Conservation (phyloP, 2,329 filamentous ascomycete genomes). For the Elsinoe perseae region DNA sequence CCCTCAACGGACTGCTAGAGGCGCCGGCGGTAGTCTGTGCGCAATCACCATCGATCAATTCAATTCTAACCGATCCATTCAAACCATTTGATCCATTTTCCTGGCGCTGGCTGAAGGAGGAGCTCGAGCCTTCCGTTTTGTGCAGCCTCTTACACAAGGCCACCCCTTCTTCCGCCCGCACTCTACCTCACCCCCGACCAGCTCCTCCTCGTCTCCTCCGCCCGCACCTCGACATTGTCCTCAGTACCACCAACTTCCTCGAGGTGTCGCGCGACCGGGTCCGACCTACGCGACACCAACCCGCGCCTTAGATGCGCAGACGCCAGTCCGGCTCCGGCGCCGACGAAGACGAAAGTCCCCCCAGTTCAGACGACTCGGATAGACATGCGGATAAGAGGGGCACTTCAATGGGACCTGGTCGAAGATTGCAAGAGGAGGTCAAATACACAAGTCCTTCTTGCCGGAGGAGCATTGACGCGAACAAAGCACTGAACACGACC, state of each 20-base stretch:
- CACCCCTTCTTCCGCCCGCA: slow-evolving; percentile 5
- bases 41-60: slow-evolving; percentile 10
- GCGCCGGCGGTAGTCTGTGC: not conserved
- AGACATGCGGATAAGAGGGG: slow-evolving; percentile 18
- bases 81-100: too few relatives aligned
- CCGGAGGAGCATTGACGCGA: slow-evolving; percentile 12
- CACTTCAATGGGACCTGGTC: slow-evolving; percentile 5
- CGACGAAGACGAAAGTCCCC: slow-evolving; percentile 31
- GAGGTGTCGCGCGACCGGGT: slow-evolving; percentile 14
- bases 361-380: slow-evolving; percentile 17
- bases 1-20: not conserved
- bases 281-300: slow-evolving; percentile 6
- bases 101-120: not conserved
- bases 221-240: not conserved
- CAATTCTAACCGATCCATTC: slow-evolving; percentile 12
- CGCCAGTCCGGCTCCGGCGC: slow-evolving; percentile 34
- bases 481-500: slow-evolving; percentile 6
- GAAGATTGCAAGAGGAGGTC: not conserved
- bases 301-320: slow-evolving; percentile 33
- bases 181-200: not conserved
- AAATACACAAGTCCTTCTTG: slow-evolving; percentile 7
- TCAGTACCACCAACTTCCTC: not conserved
- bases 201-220: not conserved
- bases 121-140: slow-evolving; percentile 13
- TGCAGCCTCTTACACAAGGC: slow-evolving; percentile 13